Evolutionary conservation across 768 basidiomycete species (phyloP).

Genomic region (Leccinellum rugosiceps): DNA sequence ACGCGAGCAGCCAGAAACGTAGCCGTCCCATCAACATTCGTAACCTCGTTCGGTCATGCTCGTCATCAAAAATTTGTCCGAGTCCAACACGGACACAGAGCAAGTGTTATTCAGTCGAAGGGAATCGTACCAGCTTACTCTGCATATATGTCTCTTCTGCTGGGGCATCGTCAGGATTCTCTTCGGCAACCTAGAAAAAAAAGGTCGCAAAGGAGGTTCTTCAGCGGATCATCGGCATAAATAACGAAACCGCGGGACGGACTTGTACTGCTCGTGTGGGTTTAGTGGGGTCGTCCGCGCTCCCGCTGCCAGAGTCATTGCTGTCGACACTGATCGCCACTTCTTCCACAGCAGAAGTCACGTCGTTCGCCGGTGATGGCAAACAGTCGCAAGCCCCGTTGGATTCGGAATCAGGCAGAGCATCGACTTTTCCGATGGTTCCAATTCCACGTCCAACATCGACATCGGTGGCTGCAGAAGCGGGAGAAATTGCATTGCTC

Average conservation of each 20-base stretch:
- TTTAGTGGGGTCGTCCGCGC: neutral
- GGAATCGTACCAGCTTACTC: slow-evolving; percentile 33
- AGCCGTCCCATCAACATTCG: neutral
- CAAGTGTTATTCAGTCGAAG: slow-evolving; percentile 35
- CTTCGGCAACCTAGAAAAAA: slow-evolving; percentile 10
- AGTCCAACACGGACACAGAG: slow-evolving; percentile 4
- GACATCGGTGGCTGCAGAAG: neutral
- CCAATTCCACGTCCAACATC: slow-evolving; percentile 24
- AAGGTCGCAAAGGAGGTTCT: slow-evolving; percentile 3
- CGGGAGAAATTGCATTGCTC: neutral
- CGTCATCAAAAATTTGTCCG: neutral
- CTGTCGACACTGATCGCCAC: neutral
- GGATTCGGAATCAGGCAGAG: neutral
- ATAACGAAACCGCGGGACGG: slow-evolving; percentile 10
- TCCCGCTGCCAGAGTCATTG: neutral
- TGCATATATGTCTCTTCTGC: neutral
- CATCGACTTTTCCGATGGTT: neutral
- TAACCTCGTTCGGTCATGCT: neutral
- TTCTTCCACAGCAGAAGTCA: neutral
- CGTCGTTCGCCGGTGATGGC: neutral
- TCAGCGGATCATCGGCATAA: slow-evolving; percentile 11
- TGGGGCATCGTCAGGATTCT: neutral
- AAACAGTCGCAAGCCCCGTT: neutral
- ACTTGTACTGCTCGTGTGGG: slow-evolving; percentile 16
- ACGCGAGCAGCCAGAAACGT: neutral